Base-by-base conservation (phyloP, 345 rosid genomes). In the Murraya koenigii region DNA sequence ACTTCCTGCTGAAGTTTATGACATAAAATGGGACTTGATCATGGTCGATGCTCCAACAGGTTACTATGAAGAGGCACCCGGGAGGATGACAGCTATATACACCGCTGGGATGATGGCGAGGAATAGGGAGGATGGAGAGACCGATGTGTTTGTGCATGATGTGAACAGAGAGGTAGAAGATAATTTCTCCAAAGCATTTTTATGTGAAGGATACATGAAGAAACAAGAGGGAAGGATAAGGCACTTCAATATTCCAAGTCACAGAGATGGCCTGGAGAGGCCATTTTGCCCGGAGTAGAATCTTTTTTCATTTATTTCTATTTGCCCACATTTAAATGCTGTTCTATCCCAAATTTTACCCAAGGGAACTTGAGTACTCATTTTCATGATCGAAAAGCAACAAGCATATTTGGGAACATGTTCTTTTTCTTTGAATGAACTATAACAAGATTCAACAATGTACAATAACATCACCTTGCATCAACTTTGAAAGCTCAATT, bases 1-100 rank as follows among this genome's bases (percentile, higher is more conserved):
- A 2, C 79, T 96, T 60, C 98, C 98, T 1, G 75, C 69, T n/a
- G 92, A 90, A n/a, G 89, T 96, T 26, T 93, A 92, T 58, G 92
- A 91, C 23, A 86, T 77, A 2, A 79, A 80, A 10, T 96, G 98
- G 97, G 95, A 96, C 77, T 75, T 94, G 59, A 94, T 96, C 19
- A 94, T 92, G 97, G 97, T 96, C 0, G 97, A 94, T 33, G 99
- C 99, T 1, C 97, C 97, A 0, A 90, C 94, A 0, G 98, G 97
- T 3, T 94, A 89, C 82, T 85, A 87, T 25, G 89, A 88, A 6
- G 97, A 92, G 60, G 94, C 97, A 4, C 99, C 98, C 0, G 97
- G 97, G 76, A 88, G 99, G 80, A 96, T 92, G 99, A 89, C 84
- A 1, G 91, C 98, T 0, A 91, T 94, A 63, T 93, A 90, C 79